Base-by-base conservation (phyloP, 164 flowering plant species). In the Macadamia tetraphylla region DNA sequence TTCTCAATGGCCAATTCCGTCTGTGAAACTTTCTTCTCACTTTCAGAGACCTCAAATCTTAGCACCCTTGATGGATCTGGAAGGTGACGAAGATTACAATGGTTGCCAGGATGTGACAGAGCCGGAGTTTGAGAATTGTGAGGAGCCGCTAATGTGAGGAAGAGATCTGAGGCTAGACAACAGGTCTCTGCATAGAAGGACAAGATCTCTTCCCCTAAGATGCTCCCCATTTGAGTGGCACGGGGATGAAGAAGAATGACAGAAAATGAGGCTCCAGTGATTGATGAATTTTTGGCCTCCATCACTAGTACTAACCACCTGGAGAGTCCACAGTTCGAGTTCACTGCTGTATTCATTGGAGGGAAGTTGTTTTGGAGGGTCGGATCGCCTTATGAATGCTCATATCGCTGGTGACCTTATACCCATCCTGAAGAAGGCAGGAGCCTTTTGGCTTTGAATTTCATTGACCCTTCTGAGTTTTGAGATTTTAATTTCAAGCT, bases 1-100 rank as follows among this genome's bases (percentile, higher is more conserved):
- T 88, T 68, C 69, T 80, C 32, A 88, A 88, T 74, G 94, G 94
- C 18, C 82, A 88, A 86, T 87, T 88, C 80, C 84, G 89, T 63
- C 88, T 92, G 42, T 86, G 92, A 84, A 81, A 75, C 81, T 88
- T 0, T 80, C 90, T 5, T 77, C 88, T 35, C 89, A 86, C 70
- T 58, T 86, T 35, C 84, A 82, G 76, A 70, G 80, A 58, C 88
- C 92, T 30, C 88, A 88, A 74, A 30, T 67, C 31, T 59, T 85
- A 52, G 78, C 84, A 46, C 86, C 90, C 32, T 66, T 83, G 53
- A 2, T 83, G 35, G 86, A 84, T 86, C 82, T 81, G 9, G 87
- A 80, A 10, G 85, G 77, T 58, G 85, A 68, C 1, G 77, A 80
- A 6, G 83, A 77, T 0, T 86, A 77, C 0, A 79, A 46, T 1